phyloP scores from a whole-genome alignment of 192 early-diverging fungal species.

The Coemansia sp. region DNA sequence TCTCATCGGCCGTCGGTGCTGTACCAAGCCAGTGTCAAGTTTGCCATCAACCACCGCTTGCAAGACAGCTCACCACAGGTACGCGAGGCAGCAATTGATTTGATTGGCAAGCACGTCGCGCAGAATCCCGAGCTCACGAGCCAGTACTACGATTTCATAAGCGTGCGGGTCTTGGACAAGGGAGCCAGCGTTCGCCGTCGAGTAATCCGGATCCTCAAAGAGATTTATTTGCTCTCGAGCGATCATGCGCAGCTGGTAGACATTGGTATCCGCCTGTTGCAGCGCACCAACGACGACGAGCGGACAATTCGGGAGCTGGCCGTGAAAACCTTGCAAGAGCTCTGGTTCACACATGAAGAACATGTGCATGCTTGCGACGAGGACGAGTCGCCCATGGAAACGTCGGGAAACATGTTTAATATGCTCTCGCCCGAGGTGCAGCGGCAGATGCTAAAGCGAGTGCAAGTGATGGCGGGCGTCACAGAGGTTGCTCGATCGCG shows the following conservation, averaged over 20 bases:
- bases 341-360: slow-evolving; percentile 67
- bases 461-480: slow-evolving; percentile 55
- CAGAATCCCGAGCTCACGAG: slow-evolving; percentile 65
- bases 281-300: slow-evolving; percentile 74
- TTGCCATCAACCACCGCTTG: slow-evolving; percentile 74
- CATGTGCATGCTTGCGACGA: slow-evolving; percentile 29
- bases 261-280: slow-evolving; percentile 71
- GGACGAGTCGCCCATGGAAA: slow-evolving; percentile 14
- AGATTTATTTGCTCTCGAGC: slow-evolving; percentile 66
- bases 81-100: slow-evolving; percentile 88
- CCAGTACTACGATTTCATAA: slow-evolving; percentile 82
- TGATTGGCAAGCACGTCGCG: slow-evolving; percentile 82
- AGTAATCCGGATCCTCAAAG: slow-evolving; percentile 76
- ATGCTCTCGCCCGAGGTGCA: slow-evolving; percentile 46
- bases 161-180: slow-evolving; percentile 83
- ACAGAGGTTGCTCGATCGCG: slow-evolving; percentile 30
- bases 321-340: slow-evolving; percentile 70
- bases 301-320: slow-evolving; percentile 67
- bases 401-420: slow-evolving; percentile 44
- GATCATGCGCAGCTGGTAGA: slow-evolving; percentile 61
- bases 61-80: slow-evolving; percentile 85
- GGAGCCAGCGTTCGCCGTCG: slow-evolving; percentile 88
- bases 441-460: slow-evolving; percentile 46
- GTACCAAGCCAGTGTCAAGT: slow-evolving; percentile 64
- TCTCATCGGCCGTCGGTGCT: slow-evolving; percentile 68